A percentile compares a stretch with the other conserved stretches of the same genome.
phyloP scores from a whole-genome alignment of 2,329 filamentous ascomycete genomes.

The Paraconiothyrium brasiliense region DNA sequence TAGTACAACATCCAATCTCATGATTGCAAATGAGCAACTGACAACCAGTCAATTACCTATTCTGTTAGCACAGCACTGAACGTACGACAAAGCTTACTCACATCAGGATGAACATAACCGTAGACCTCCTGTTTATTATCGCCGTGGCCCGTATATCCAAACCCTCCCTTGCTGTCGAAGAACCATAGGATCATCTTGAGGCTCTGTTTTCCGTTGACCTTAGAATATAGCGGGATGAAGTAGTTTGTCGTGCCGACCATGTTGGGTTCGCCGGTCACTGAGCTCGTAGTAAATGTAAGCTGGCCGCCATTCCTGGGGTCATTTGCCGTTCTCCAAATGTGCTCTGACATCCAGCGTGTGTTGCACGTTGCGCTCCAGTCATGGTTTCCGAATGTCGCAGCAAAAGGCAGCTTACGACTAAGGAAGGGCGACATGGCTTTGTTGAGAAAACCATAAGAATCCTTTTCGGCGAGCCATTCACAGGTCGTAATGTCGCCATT shows the following conservation, averaged over 20 bases:
- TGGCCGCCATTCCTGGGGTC: slow-evolving; percentile 54
- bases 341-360: slow-evolving; percentile 32
- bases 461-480: slow-evolving; percentile 52
- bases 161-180: slow-evolving; percentile 64
- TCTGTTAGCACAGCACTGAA: background rate
- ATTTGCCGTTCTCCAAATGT: slow-evolving; percentile 52
- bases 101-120: slow-evolving; percentile 36
- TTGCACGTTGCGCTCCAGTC: slow-evolving; percentile 55
- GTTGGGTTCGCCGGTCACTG: slow-evolving; percentile 51
- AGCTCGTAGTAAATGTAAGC: slow-evolving; percentile 50
- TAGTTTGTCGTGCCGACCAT: slow-evolving; percentile 59
- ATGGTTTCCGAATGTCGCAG: slow-evolving; percentile 77
- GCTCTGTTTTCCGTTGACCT: slow-evolving; percentile 38
- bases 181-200: slow-evolving; percentile 71
- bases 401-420: slow-evolving; percentile 66
- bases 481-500: slow-evolving; percentile 78
- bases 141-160: slow-evolving; percentile 24
- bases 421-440: slow-evolving; percentile 58
- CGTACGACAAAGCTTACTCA: slow-evolving; percentile 11
- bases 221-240: slow-evolving; percentile 60
- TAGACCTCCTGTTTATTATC: slow-evolving; percentile 25
- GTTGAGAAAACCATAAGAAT: slow-evolving; percentile 33
- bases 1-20: background rate
- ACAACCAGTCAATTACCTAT: slow-evolving; percentile 11
- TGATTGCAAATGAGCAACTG: background rate